Base-by-base conservation (phyloP, 2,329 filamentous ascomycete genomes). In the Harringtonia lauricola region DNA sequence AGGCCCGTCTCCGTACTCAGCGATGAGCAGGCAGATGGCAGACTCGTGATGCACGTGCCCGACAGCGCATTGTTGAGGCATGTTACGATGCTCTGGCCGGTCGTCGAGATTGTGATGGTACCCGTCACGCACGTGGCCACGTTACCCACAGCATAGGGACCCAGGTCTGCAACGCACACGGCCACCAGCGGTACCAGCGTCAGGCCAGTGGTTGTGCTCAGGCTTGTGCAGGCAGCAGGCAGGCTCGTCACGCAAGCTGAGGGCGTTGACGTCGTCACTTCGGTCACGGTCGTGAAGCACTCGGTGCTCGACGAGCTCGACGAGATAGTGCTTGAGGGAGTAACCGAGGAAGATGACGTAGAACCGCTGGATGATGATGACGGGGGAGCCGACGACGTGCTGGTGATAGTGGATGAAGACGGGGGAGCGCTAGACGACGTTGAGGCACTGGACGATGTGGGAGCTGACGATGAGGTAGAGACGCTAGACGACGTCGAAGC, bases 21-120 rank as follows among this genome's bases (percentile, higher is more conserved):
- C 3, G 15, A 30, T n/a, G 24, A 8, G 34, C 51, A 52, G 6
- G 42, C 13, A 3, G 15, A 8, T 8, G 48, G 48, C 18, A 50
- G 40, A 13, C 17, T 17, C 8, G 34, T 26, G 21, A 48, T 46
- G 15, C 48, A 50, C n/a, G 42, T 34, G 24, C 6, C 34, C 8
- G 15, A 8, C 2, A 49, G 22, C 4, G 47, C 41, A 4, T 10
- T 36, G 3, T 35, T 12, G 30, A 52, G 18, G 13, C 51, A 52
- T 2, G 8, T n/a, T 21, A 26, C 7, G 24, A 26, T 10, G 24
- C 24, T 26, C 10, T 6, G 7, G 24, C 24, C 24, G 24, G 7
- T 10, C 7, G 24, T 7, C n/a, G n/a, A n/a, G n/a, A n/a, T n/a
- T n/a, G n/a, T n/a, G 24, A 26, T 6, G 24, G 24, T 26, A 10